phyloP scores from a whole-genome alignment of 257 asterid genomes.

The Nicotiana obtusifolia region DNA sequence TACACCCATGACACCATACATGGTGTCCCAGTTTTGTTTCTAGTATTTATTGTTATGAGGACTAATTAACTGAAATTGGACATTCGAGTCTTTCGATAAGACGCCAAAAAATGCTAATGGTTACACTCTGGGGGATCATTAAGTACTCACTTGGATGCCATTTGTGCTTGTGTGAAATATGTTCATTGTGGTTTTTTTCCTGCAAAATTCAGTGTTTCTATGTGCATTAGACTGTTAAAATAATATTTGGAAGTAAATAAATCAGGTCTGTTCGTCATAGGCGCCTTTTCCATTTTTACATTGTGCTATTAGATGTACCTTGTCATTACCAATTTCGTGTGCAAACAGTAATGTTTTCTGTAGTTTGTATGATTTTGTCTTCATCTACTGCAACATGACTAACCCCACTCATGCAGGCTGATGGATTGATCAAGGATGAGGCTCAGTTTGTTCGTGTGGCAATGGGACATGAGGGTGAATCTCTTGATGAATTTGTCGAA shows the following conservation, averaged over 20 bases:
- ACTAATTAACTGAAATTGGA: not conserved
- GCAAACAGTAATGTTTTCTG: not conserved
- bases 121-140: not conserved
- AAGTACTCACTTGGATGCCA: not conserved
- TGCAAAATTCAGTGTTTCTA: not conserved
- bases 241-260: not conserved
- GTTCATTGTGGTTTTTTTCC: not conserved
- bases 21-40: not conserved
- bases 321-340: not conserved
- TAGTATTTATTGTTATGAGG: not conserved
- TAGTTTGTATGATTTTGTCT: not conserved
- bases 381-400: not conserved
- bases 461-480: slow-evolving; percentile 84
- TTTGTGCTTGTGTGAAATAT: too few species aligned
- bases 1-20: not conserved
- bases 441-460: slow-evolving; percentile 51
- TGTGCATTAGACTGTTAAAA: not conserved
- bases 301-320: not conserved
- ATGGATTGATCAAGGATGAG: slow-evolving; percentile 56
- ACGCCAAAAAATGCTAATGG: not conserved
- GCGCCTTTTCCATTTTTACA: not conserved
- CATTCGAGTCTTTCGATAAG: not conserved
- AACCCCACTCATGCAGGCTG: slow-evolving; percentile 50
- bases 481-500: slow-evolving; percentile 71
- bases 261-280: not conserved